Percentiles rank a stretch among this genome's conserved stretches.
Evolutionary conservation across 345 rosid species (phyloP).

Genomic region (Orychophragmus violaceus): DNA sequence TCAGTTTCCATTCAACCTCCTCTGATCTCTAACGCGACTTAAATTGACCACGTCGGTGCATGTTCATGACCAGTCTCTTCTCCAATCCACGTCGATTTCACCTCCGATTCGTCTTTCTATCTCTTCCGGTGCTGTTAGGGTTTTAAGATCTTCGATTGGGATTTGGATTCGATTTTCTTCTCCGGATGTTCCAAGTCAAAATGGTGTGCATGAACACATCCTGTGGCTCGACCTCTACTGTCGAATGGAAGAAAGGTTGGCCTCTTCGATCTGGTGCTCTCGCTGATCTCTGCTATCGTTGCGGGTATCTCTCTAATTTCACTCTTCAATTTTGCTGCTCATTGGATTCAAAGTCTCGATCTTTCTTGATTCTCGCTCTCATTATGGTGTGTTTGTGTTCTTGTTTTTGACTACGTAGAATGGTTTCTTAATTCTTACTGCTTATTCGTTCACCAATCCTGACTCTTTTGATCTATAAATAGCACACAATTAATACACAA

Average conservation of each 20-base stretch:
- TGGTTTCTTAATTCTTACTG: not conserved
- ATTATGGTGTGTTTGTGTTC: not conserved
- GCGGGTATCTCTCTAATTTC: constrained; percentile 58
- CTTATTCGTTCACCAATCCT: not conserved
- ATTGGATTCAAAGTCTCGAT: not conserved
- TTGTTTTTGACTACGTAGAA: not conserved
- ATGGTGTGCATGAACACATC: constrained; percentile 83
- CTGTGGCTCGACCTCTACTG: constrained; percentile 43
- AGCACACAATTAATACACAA: not conserved
- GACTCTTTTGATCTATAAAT: constrained; percentile 6
- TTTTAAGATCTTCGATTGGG: constrained; percentile 19
- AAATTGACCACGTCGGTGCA: constrained; percentile 33
- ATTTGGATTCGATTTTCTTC: not conserved
- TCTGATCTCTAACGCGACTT: constrained; percentile 15
- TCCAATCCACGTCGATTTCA: constrained; percentile 32
- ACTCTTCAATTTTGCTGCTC: not conserved
- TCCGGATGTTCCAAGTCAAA: constrained; percentile 10
- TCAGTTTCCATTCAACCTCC: not conserved
- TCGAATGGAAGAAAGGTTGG: constrained; percentile 85
- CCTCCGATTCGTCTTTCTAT: constrained; percentile 8
- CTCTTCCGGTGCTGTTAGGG: constrained; percentile 9
- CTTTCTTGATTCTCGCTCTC: not conserved
- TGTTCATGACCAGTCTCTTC: constrained; percentile 24
- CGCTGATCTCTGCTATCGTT: constrained; percentile 70
- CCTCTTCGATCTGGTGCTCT: constrained; percentile 71